These are phyloP conservation scores for Triangularia setosa DNA, from an alignment of 2,329 filamentous ascomycete species.

Conservation along the genomic window DNA sequence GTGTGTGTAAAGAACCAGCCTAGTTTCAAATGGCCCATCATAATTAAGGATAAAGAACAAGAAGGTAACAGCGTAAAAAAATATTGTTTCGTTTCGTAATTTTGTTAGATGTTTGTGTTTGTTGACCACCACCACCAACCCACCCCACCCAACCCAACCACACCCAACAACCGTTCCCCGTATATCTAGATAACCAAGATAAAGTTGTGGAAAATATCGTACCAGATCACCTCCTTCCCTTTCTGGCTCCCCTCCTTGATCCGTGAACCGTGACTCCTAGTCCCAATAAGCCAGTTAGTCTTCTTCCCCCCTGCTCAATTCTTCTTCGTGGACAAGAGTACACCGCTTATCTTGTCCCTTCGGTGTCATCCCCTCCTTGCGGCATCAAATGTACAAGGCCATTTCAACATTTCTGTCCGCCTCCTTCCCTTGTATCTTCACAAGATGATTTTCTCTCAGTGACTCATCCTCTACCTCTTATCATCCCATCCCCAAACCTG, in stretches of 20 bases:
- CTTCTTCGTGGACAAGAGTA: background rate
- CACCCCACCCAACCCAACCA: background rate
- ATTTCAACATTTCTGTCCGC: background rate
- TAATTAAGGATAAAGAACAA: background rate
- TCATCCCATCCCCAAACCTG: conserved; percentile 98
- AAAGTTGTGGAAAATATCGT: background rate
- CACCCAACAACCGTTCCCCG: background rate
- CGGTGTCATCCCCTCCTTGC: too few species aligned
- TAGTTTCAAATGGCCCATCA: background rate
- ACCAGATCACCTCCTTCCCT: background rate
- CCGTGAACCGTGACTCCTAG: background rate
- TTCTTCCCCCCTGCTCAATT: background rate
- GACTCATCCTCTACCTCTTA: conserved; percentile 15
- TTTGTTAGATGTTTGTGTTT: background rate
- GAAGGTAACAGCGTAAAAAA: background rate
- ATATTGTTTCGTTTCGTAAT: background rate
- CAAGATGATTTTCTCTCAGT: background rate
- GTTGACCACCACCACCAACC: background rate
- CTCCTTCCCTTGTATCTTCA: background rate
- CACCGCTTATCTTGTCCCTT: too few species aligned
- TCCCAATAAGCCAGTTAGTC: background rate
- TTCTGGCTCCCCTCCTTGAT: too few species aligned
- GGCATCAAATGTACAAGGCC: too few species aligned
- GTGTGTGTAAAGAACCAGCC: background rate
- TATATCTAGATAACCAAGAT: background rate